Evolutionary conservation across 2,329 filamentous ascomycete species (phyloP), one percentile per base, ranked within the genome.

Genomic region (Alternaria brassicicola): DNA sequence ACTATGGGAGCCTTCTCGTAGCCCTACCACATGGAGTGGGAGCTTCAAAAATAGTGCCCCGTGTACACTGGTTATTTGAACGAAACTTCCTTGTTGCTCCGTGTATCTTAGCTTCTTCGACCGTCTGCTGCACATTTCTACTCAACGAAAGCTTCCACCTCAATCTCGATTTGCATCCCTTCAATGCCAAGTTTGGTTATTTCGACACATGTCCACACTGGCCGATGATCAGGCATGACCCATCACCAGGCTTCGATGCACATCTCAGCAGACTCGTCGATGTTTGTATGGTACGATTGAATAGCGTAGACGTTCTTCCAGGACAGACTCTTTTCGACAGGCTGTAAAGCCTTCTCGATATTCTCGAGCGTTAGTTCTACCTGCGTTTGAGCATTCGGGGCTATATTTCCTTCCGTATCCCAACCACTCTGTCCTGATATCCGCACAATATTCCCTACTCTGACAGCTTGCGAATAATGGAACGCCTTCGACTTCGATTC

Each of bases 301-400:
- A 63, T 54, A 31, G 54, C 60, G 52, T 62, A 66, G 0, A 86
- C 83, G 56, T 85, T 81, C 23, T 68, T 64, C 81, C 81, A 83
- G 15, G 52, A 46, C 15, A 55, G 33, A 9, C n/a, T 39, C 21
- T 42, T 38, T n/a, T 57, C 53, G 31, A 49, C 59, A 33, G 50
- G 45, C 19, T 60, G 39, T 9, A 62, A 48, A 3, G 82, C 82
- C 52, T 81, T 79, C 2, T 87, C 82, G n/a, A 86, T 81, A 55
- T 86, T 87, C 9, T 63, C 71, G 61, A 87, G 86, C 0, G 83
- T 82, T 36, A 57, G 55, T 17, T 59, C 63, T 9, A 66, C 52
- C 38, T 66, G 61, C 21, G 57, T 46, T 38, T 17, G 33, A 3
- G 58, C 33, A 46, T 55, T 35, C 3, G 47, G 28, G 30, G 61